A percentile compares a stretch with the other conserved stretches of the same genome.
These are phyloP conservation scores for Priceomyces carsonii DNA, from an alignment of 805 yeast genomes.

Conservation along the genomic window DNA sequence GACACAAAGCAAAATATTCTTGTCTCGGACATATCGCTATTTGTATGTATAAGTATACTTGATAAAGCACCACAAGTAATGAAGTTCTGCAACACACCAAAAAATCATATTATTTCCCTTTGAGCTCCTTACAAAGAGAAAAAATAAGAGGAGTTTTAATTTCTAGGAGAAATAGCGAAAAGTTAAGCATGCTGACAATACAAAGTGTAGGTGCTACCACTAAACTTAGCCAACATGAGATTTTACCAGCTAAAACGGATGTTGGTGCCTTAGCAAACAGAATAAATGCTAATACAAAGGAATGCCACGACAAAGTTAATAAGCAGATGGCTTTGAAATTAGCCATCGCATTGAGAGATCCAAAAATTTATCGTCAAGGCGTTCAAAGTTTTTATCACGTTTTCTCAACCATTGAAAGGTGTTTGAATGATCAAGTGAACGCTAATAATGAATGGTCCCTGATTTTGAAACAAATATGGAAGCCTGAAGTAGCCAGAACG, in stretches of 20 bases:
- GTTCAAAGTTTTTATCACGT: constrained; percentile 71
- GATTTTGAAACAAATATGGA: constrained; percentile 62
- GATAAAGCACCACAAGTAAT: too few species aligned
- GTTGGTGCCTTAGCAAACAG: constrained; percentile 83
- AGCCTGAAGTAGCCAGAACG: constrained; percentile 67
- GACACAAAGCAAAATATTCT: background rate
- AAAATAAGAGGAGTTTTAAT: background rate
- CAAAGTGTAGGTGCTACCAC: constrained; percentile 29
- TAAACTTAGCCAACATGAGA: constrained; percentile 44
- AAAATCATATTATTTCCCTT: background rate
- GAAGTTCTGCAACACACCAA: background rate
- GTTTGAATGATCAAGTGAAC: constrained; percentile 47
- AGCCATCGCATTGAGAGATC: constrained; percentile 74
- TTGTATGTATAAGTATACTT: too few species aligned
- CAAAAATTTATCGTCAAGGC: constrained; percentile 78
- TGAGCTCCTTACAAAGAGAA: background rate
- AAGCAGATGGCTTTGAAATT: constrained; percentile 67
- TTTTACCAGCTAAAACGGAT: constrained; percentile 77
- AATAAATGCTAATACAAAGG: constrained; percentile 68
- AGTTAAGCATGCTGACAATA: constrained; percentile 12
- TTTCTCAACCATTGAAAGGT: constrained; percentile 62
- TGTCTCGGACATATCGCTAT: constrained; percentile 9
- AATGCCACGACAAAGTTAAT: constrained; percentile 67
- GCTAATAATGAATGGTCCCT: constrained; percentile 38
- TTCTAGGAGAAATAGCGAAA: background rate